Percentiles rank a stretch among this genome's conserved stretches.
These are phyloP conservation scores for Apiotrichum akiyoshidainum DNA, from an alignment of 1,284 basidiomycete genomes.

Conservation along the genomic window DNA sequence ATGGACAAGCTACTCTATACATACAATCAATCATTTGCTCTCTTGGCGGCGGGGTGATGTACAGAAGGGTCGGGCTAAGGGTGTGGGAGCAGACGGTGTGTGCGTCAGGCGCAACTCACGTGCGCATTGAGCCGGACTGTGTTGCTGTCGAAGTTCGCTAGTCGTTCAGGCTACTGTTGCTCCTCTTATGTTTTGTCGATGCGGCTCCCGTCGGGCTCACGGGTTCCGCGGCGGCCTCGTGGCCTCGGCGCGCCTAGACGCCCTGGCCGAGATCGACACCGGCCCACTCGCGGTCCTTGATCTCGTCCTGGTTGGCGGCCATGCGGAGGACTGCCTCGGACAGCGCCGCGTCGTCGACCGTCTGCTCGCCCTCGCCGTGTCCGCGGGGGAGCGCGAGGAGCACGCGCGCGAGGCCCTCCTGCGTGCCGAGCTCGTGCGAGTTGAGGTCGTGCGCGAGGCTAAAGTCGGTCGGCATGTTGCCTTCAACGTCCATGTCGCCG, in stretches of 20 bases:
- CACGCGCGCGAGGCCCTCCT: slow-evolving; percentile 24
- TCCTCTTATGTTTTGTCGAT: too few relatives aligned
- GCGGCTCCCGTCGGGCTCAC: too few relatives aligned
- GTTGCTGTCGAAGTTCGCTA: too few relatives aligned
- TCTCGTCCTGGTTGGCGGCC: slow-evolving; percentile 14
- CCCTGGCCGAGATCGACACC: slow-evolving; percentile 4
- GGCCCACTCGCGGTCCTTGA: slow-evolving; percentile 16
- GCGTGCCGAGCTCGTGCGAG: slow-evolving; percentile 5
- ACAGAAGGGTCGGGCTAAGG: too few relatives aligned
- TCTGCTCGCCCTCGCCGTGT: slow-evolving; percentile 5
- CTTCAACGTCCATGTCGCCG: background rate
- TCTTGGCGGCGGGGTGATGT: background rate
- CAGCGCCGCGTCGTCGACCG: slow-evolving; percentile 9
- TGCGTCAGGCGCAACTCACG: too few relatives aligned
- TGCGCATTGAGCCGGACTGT: too few relatives aligned
- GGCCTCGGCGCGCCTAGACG: background rate
- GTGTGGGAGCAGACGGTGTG: too few relatives aligned
- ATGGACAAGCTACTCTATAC: background rate
- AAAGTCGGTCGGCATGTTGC: background rate
- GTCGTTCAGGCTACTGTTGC: too few relatives aligned
- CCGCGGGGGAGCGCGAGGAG: slow-evolving; percentile 22
- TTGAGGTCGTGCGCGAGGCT: background rate
- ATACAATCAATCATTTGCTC: background rate
- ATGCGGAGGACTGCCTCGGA: slow-evolving; percentile 20
- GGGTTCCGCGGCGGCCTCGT: background rate